Evolutionary conservation across 257 asterid species (phyloP).

Genomic region (Petrea volubilis): DNA sequence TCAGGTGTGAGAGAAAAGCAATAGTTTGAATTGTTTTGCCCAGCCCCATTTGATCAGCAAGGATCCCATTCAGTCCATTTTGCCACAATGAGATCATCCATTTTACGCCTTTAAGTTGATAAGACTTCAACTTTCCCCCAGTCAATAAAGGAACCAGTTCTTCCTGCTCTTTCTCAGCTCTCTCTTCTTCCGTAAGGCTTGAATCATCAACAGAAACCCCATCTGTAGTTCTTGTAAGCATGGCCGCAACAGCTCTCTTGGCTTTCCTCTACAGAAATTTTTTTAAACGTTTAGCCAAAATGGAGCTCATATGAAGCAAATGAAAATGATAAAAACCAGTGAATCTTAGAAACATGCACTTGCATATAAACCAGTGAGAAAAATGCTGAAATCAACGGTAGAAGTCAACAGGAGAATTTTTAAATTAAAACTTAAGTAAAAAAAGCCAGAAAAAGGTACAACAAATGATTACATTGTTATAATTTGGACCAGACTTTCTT

Average conservation of each 20-base stretch:
- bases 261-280: conserved; percentile 61
- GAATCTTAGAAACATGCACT: background rate
- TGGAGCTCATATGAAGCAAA: conserved; percentile 1
- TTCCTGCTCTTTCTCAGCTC: conserved; percentile 77
- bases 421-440: background rate
- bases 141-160: conserved; percentile 88
- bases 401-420: background rate
- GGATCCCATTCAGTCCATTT: conserved; percentile 97
- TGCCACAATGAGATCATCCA: conserved; percentile 99
- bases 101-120: conserved; percentile 93
- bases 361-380: background rate
- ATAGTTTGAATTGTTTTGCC: conserved; percentile 98
- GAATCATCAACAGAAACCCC: conserved; percentile 60
- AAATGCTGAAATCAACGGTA: background rate
- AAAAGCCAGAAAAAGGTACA: conserved; percentile 1
- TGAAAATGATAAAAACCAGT: background rate
- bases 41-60: conserved; percentile 99
- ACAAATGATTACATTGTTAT: conserved; percentile 52
- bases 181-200: conserved; percentile 71
- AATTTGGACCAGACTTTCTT: conserved; percentile 62
- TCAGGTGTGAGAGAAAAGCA: conserved; percentile 92
- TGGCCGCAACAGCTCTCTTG: conserved; percentile 93
- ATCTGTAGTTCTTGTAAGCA: conserved; percentile 82
- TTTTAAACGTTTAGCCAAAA: background rate
- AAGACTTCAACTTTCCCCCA: conserved; percentile 91